Evolutionary conservation across 257 asterid species (phyloP), one percentile per base, ranked within the genome.

Genomic region (Penstemon barbatus): DNA sequence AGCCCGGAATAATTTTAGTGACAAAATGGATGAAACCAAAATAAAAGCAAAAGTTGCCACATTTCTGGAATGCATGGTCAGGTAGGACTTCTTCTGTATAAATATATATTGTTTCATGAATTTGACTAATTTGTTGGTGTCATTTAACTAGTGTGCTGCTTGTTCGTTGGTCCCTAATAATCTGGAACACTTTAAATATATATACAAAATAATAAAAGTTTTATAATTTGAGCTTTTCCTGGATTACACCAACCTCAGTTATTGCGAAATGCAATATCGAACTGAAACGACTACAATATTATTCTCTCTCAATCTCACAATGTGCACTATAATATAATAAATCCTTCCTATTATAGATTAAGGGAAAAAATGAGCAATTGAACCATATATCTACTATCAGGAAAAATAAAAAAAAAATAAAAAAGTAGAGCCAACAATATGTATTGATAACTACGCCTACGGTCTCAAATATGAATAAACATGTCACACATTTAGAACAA

Each of bases 1-100:
- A 49, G 73, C 79, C 72, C 81, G 86, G 76, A 80, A 75, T 63
- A 52, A 55, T 68, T 46, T 48, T 57, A 80, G 52, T 71, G 79
- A 69, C 62, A 83, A 70, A 70, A 81, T 75, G 71, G 89, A 80
- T 76, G 73, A 73, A 71, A 39, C 67, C 66, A 63, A 75, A 68
- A 69, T 74, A 60, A 85, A 74, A 19, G 90, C 84, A 67, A 83
- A 86, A 80, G 90, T 83, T 71, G 82, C 82, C 62, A 75, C 77
- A 70, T 83, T 89, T 68, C 79, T 87, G 42, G 86, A 68, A 63
- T 55, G 66, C 69, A 68, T 86, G 73, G 78, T 91, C 85, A 83
- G 92, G 98, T 90, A 79, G 40, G 69, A 57, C 62, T 54, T 71
- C n/a, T 18, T 49, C 57, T 60, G n/a, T 39, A 13, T 69, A 46